Base-by-base conservation (phyloP, 2,329 filamentous ascomycete genomes). In the Claviceps spartinae region DNA sequence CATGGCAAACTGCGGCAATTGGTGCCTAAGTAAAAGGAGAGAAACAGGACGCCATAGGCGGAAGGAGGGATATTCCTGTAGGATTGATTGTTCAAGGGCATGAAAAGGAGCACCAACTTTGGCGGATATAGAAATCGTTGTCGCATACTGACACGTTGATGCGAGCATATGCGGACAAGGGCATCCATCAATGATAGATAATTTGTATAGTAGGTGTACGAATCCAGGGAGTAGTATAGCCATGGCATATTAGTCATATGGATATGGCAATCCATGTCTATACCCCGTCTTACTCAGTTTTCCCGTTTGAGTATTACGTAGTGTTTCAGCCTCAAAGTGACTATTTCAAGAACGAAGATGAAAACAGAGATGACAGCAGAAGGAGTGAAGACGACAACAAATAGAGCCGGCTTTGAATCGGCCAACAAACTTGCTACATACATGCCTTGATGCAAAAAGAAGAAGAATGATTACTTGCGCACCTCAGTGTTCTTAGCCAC, bases 401-500 rank as follows among this genome's bases (percentile, higher is more conserved):
- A 34, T 1, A 34, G 30, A 11, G 9, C 9, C 4, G 30, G 9
- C 9, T 34, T 34, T 4, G 9, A 34, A 34, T 11, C 2, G 30
- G 30, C 30, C 30, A 34, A 34, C 30, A 11, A 34, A 34, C 30
- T 34, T 11, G 30, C 30, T 11, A 34, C 9, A 34, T 34, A 34
- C 30, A 34, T 34, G 30, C 30, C 30, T 34, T 34, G 9, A 34
- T 34, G 30, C 30, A 34, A 34, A 34, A 34, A 34, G 30, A 34
- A 34, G 30, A 34, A 34, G 9, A 11, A 34, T 4, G 3, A 34
- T 4, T 34, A 30, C 26, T 30, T 22, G 20, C 11, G 30, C 30
- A 34, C 30, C 30, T 11, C 9, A 11, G 30, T 34, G 30, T 34
- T 4, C 30, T 49, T 62, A 62, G 13, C 81, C 85, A 2, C 88